Conservation (phyloP, 768 basidiomycete species). For the Trametes cinnabarina region DNA sequence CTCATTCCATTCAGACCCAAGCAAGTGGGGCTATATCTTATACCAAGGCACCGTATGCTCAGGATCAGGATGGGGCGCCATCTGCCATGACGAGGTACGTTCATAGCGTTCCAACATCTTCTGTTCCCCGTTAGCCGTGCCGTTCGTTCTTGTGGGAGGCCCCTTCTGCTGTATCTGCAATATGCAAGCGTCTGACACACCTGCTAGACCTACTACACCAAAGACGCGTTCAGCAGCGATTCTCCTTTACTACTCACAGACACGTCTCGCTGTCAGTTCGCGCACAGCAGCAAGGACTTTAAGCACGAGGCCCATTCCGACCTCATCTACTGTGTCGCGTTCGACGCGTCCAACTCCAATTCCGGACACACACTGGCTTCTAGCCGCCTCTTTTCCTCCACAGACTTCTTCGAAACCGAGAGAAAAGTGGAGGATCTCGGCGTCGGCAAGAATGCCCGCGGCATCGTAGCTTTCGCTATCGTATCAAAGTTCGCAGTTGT, state of each 20-base stretch:
- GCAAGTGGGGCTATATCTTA: slow-evolving; percentile 70
- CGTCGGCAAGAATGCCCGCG: slow-evolving; percentile 78
- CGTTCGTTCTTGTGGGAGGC: too few species aligned
- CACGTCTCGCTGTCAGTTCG: slow-evolving; percentile 82
- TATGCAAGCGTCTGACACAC: not conserved
- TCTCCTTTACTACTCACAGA: slow-evolving; percentile 62
- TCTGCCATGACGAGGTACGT: slow-evolving; percentile 74
- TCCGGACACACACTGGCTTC: slow-evolving; percentile 49
- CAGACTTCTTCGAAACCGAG: slow-evolving; percentile 76
- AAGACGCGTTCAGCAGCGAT: slow-evolving; percentile 69
- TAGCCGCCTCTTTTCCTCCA: slow-evolving; percentile 76
- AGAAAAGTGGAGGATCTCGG: slow-evolving; percentile 80
- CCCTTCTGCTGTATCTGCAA: too few species aligned
- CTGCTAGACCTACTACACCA: slow-evolving; percentile 83
- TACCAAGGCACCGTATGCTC: slow-evolving; percentile 76
- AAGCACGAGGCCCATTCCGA: slow-evolving; percentile 70
- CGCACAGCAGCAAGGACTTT: slow-evolving; percentile 82
- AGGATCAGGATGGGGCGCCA: slow-evolving; percentile 43
- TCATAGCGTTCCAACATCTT: not conserved
- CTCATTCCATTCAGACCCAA: slow-evolving; percentile 80
- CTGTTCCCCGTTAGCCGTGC: too few species aligned
- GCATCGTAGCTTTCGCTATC: slow-evolving; percentile 90
- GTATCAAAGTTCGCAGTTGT: slow-evolving; percentile 92
- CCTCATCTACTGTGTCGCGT: slow-evolving; percentile 89
- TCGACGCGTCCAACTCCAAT: slow-evolving; percentile 54